These are phyloP conservation scores for Torulaspora gathmanii DNA, from an alignment of 805 yeast species.

Conservation along the genomic window DNA sequence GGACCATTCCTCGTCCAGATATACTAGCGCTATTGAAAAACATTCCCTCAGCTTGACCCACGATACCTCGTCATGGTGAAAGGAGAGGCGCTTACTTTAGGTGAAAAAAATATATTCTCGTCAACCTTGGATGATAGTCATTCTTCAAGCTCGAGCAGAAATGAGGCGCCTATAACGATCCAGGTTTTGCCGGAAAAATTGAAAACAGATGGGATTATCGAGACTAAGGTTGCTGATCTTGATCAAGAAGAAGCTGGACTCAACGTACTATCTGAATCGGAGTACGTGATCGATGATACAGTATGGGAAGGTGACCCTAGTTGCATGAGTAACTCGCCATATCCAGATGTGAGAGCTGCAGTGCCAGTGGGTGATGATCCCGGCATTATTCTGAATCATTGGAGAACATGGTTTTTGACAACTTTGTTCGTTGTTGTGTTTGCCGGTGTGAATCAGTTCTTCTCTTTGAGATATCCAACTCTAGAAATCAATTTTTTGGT, in stretches of 20 bases:
- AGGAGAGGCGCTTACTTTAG: no score
- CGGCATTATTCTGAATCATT: constrained; percentile 44
- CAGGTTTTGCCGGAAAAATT: background rate
- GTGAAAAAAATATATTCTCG: background rate
- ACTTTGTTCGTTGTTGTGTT: constrained; percentile 49
- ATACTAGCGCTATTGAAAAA: no score
- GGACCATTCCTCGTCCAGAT: no score
- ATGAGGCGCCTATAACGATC: background rate
- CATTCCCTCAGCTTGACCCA: no score
- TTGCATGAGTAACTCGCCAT: constrained; percentile 29
- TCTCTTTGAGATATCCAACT: constrained; percentile 50
- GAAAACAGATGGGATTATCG: background rate
- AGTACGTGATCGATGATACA: constrained; percentile 4
- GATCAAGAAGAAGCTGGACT: background rate
- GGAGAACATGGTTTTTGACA: constrained; percentile 53
- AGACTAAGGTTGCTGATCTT: background rate
- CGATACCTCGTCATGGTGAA: no score
- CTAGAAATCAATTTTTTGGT: constrained; percentile 48
- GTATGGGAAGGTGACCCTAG: constrained; percentile 28
- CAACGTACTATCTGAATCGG: background rate
- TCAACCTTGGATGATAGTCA: background rate
- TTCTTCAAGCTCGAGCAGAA: background rate
- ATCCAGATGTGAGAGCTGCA: constrained; percentile 56
- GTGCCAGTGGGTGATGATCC: constrained; percentile 52
- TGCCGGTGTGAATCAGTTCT: constrained; percentile 53